These are phyloP conservation scores for Dictyostelium intermedium DNA, from an alignment of 78 protist genomes.

Conservation along the genomic window DNA sequence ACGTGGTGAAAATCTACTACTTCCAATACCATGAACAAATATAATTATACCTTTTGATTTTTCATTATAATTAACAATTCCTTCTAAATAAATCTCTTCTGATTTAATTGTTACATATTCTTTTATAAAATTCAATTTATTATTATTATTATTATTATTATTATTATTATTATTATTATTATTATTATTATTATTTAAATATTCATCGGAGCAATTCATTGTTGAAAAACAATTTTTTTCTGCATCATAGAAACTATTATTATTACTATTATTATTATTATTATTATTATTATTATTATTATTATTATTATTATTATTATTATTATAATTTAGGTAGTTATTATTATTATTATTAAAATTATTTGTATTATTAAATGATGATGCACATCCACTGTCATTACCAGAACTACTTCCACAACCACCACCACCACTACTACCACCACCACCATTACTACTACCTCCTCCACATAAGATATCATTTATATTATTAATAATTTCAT, in stretches of 20 bases:
- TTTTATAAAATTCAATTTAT: not conserved
- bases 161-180: not conserved
- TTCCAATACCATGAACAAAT: constrained; percentile 6
- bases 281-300: too few species aligned
- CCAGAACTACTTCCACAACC: not conserved
- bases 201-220: too few species aligned
- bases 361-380: not conserved
- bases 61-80: not conserved
- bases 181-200: too few species aligned
- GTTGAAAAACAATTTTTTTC: not conserved
- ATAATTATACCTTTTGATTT: not conserved
- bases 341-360: too few species aligned
- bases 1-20: not conserved
- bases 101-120: constrained; percentile 25
- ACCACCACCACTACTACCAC: not conserved
- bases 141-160: not conserved
- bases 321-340: too few species aligned
- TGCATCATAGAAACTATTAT: not conserved
- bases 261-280: too few species aligned
- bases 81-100: constrained; percentile 21
- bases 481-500: not conserved
- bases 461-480: not conserved
- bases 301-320: too few species aligned
- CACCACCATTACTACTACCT: not conserved
- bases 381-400: not conserved